These are phyloP conservation scores for Ogataea henricii DNA, from an alignment of 805 yeast species.

Conservation along the genomic window DNA sequence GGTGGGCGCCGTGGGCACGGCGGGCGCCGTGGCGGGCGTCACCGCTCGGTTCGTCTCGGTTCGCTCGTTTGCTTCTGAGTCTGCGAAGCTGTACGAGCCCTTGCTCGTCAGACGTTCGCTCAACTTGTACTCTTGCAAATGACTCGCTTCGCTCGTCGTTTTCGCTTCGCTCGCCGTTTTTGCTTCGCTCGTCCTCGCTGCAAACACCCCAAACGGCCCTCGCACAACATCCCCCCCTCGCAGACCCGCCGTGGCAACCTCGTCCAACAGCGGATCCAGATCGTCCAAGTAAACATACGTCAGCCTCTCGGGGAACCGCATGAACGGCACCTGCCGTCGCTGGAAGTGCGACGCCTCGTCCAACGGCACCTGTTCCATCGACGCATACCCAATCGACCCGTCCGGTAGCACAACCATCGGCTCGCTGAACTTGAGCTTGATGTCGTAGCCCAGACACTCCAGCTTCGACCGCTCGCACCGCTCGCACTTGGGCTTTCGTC, in stretches of 20 bases:
- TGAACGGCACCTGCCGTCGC: constrained; percentile 48
- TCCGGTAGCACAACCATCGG: constrained; percentile 37
- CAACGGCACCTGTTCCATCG: constrained; percentile 4
- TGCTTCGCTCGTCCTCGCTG: too few relatives aligned
- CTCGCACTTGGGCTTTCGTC: constrained; percentile 44
- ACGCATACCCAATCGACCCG: constrained; percentile 23
- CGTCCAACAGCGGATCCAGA: constrained; percentile 40
- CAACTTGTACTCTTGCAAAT: too few relatives aligned
- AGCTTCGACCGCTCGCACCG: constrained; percentile 48
- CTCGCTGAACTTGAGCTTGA: constrained; percentile 49
- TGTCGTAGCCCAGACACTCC: constrained; percentile 51
- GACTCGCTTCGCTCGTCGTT: too few relatives aligned
- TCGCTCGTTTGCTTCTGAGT: too few relatives aligned
- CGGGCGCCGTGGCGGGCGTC: too few relatives aligned
- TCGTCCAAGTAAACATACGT: constrained; percentile 41
- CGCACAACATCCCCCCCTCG: constrained; percentile 30
- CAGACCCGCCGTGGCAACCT: constrained; percentile 14
- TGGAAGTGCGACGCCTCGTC: constrained; percentile 32
- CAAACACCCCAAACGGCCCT: constrained; percentile 36
- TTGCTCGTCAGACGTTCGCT: too few relatives aligned
- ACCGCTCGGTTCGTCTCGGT: too few relatives aligned
- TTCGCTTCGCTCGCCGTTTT: too few relatives aligned
- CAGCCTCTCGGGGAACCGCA: constrained; percentile 39
- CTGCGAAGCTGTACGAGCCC: too few relatives aligned
- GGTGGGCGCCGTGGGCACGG: too few relatives aligned